A percentile compares a stretch with the other conserved stretches of the same genome.
Evolutionary conservation across 2,329 filamentous ascomycete genomes (phyloP).

Genomic region (Talaromyces sp.): DNA sequence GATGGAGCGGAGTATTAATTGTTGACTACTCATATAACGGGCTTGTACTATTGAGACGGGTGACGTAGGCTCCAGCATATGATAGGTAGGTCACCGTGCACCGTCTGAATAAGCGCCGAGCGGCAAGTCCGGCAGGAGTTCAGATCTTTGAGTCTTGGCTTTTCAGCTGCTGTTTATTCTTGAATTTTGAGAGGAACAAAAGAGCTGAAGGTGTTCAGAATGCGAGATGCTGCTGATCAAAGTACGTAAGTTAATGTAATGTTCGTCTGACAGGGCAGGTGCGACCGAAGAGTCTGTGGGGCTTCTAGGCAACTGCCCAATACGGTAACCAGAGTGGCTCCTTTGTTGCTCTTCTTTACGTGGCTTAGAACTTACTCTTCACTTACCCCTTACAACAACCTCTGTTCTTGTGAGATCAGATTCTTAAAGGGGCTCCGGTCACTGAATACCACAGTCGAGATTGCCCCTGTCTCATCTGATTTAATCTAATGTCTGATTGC

Average conservation of each 20-base stretch:
- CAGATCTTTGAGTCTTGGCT: background rate
- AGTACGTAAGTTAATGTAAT: too few species aligned
- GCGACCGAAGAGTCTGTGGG: background rate
- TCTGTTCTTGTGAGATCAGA: too few species aligned
- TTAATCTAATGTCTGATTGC: too few species aligned
- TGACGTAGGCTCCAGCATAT: background rate
- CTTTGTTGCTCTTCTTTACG: background rate
- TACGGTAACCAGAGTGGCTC: background rate
- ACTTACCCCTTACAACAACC: too few species aligned
- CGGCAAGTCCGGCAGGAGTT: background rate
- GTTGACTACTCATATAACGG: background rate
- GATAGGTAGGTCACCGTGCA: background rate
- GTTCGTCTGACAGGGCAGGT: background rate
- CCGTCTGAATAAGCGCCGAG: background rate
- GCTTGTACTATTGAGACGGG: background rate
- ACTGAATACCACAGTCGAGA: too few species aligned
- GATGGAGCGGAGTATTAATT: background rate
- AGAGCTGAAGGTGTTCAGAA: too few species aligned
- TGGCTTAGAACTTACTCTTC: too few species aligned
- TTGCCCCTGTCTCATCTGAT: too few species aligned
- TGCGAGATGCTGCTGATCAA: too few species aligned
- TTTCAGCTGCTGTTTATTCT: background rate
- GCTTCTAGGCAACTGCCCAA: background rate
- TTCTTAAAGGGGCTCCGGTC: too few species aligned
- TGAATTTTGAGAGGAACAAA: too few species aligned